Evolutionary conservation across 2,329 filamentous ascomycete species (phyloP), one percentile per base, ranked within the genome.

Genomic region (Pseudodiploospora longispora): DNA sequence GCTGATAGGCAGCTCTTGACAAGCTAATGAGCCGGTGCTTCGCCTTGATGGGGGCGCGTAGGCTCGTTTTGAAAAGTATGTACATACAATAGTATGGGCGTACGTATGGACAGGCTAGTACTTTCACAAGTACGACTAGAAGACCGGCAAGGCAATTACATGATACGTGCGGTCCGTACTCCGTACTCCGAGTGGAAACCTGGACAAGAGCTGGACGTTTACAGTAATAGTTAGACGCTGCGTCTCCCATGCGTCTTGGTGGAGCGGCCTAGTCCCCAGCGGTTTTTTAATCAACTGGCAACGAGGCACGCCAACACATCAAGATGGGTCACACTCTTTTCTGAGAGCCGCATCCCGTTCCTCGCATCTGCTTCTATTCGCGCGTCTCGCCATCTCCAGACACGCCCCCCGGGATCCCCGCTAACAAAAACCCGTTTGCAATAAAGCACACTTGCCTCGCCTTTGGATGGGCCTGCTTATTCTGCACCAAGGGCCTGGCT

Each of bases 241-340:
- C 69, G 68, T 68, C 63, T 57, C 55, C 55, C 54, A 56, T 59
- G 56, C 58, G 56, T 56, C 47, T 7, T 38, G 36, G 36, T 38
- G 36, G 78, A 78, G 75, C 72, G 74, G 71, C 66, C 69, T 78
- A 77, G 75, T 74, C 70, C 74, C 71, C 57, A 74, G 70, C 71
- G 69, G 66, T 68, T 76, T 73, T 72, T 72, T 43, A 49, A 79
- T 82, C 76, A 81, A 90, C 83, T 91, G 86, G 86, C 78, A 78
- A 80, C 75, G 75, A 83, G 75, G 74, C 72, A 82, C 83, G 87
- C 87, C 88, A 94, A 76, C 87, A 85, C 88, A 94, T 89, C 87
- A 86, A 72, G 70, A 80, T 78, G 76, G 78, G 77, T 79, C 77
- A 76, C 76, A 78, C 75, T 75, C 67, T 75, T 58, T 55, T 52